phyloP scores from a whole-genome alignment of 129 eudicot genomes.

The Erigeron canadensis region DNA sequence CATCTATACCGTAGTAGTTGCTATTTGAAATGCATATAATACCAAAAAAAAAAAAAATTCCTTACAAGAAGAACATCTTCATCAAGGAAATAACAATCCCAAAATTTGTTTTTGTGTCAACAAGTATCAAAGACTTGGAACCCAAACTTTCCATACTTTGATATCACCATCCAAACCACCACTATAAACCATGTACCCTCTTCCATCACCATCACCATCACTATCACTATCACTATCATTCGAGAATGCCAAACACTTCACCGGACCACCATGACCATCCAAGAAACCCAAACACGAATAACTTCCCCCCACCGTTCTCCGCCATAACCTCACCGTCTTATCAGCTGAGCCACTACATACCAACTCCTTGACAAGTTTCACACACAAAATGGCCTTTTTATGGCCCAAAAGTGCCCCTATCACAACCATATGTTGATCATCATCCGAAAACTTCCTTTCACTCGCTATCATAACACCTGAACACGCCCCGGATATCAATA shows the following conservation, averaged over 20 bases:
- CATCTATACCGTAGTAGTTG: no score
- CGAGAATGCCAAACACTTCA: slow-evolving; percentile 69
- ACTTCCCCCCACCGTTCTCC: slow-evolving; percentile 41
- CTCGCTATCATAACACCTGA: slow-evolving; percentile 70
- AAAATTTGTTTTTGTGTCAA: neutral
- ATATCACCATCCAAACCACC: slow-evolving; percentile 38
- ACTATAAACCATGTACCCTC: slow-evolving; percentile 31
- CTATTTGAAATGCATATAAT: no score
- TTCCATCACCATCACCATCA: slow-evolving; percentile 16
- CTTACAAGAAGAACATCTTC: no score
- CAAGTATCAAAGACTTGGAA: slow-evolving; percentile 17
- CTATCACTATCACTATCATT: slow-evolving; percentile 29
- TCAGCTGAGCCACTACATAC: slow-evolving; percentile 91
- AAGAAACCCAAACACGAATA: slow-evolving; percentile 71
- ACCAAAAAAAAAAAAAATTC: no score
- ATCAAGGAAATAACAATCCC: no score
- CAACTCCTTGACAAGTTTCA: slow-evolving; percentile 58
- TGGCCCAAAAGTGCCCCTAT: slow-evolving; percentile 82
- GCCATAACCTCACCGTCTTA: slow-evolving; percentile 81
- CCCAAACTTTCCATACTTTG: slow-evolving; percentile 38
- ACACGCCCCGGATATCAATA: slow-evolving; percentile 77
- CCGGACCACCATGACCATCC: slow-evolving; percentile 79
- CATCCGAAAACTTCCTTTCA: slow-evolving; percentile 38
- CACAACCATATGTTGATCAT: slow-evolving; percentile 44
- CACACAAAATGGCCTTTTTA: slow-evolving; percentile 65